A percentile compares a stretch with the other conserved stretches of the same genome.
phyloP scores from a whole-genome alignment of 257 asterid genomes.

The Gardenia jasminoides region DNA sequence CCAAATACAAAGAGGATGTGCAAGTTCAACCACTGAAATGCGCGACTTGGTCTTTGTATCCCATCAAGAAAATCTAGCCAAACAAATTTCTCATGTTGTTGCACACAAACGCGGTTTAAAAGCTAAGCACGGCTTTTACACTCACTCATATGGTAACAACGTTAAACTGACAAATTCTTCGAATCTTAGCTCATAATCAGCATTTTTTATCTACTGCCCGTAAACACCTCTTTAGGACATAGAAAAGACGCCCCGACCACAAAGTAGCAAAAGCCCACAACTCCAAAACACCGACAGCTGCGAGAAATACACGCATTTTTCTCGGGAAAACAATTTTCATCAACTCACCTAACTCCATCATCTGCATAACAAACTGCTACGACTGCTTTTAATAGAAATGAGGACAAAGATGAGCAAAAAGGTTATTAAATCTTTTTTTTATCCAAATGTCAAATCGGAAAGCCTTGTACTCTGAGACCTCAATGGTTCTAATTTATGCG shows the following conservation, averaged over 20 bases:
- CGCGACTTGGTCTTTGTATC: not conserved
- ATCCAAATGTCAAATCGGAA: not conserved
- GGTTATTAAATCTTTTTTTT: not conserved
- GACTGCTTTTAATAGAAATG: not conserved
- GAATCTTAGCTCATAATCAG: too few species aligned
- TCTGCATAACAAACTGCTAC: not conserved
- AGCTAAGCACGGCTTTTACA: not conserved
- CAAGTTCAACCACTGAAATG: not conserved
- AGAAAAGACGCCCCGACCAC: not conserved
- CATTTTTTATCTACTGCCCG: too few species aligned
- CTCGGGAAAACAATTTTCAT: not conserved
- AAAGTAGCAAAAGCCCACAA: not conserved
- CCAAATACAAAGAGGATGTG: not conserved
- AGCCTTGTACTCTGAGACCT: too few species aligned
- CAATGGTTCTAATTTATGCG: too few species aligned
- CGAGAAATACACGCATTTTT: not conserved
- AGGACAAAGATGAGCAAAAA: not conserved
- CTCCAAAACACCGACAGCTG: not conserved
- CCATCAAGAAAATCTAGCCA: conserved; percentile 3
- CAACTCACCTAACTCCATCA: not conserved
- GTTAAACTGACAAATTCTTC: not conserved
- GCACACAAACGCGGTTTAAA: not conserved
- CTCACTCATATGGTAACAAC: too few species aligned
- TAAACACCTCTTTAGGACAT: not conserved
- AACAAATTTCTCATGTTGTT: not conserved